Conservation (phyloP, 805 yeast species). For the Pichia membranifaciens region DNA sequence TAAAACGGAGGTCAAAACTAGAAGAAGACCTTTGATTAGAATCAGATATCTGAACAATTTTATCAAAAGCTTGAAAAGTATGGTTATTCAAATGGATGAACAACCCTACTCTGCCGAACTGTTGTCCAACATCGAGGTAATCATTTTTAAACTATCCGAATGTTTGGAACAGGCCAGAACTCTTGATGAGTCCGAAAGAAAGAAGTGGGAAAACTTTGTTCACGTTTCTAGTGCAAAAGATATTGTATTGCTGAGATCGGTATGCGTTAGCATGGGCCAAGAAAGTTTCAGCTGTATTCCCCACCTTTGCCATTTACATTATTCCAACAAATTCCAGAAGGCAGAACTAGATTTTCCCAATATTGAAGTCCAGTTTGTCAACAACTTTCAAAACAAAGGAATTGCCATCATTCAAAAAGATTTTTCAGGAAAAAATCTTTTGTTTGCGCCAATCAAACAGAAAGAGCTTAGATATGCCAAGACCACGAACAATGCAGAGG, state of each 20-base stretch:
- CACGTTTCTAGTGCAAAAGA: slow-evolving; percentile 24
- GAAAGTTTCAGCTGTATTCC: slow-evolving; percentile 1
- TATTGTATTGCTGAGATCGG: slow-evolving; percentile 15
- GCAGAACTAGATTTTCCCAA: slow-evolving; percentile 20
- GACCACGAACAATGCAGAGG: slow-evolving; percentile 8
- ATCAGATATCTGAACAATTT: slow-evolving; percentile 24
- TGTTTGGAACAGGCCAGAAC: slow-evolving; percentile 18
- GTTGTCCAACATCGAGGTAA: slow-evolving; percentile 23
- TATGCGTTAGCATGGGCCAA: slow-evolving; percentile 19
- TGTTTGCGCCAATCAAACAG: slow-evolving; percentile 32
- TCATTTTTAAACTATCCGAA: slow-evolving; percentile 17
- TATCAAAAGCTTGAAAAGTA: slow-evolving; percentile 18
- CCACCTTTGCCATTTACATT: slow-evolving; percentile 21
- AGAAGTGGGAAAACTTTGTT: slow-evolving; percentile 14
- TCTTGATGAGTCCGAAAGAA: slow-evolving; percentile 23
- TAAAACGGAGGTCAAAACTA: slow-evolving; percentile 23
- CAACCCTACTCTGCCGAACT: slow-evolving; percentile 19
- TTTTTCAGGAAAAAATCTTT: slow-evolving; percentile 24
- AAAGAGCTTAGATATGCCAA: slow-evolving; percentile 24
- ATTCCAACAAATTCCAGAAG: slow-evolving; percentile 21
- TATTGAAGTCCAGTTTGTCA: slow-evolving; percentile 17
- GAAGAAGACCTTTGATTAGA: slow-evolving; percentile 29
- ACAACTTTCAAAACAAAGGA: slow-evolving; percentile 7
- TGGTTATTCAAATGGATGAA: slow-evolving; percentile 18
- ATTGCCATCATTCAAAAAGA: slow-evolving; percentile 30